phyloP scores from a whole-genome alignment of 2,329 filamentous ascomycete genomes.

The Chaetomiaceae sp. region DNA sequence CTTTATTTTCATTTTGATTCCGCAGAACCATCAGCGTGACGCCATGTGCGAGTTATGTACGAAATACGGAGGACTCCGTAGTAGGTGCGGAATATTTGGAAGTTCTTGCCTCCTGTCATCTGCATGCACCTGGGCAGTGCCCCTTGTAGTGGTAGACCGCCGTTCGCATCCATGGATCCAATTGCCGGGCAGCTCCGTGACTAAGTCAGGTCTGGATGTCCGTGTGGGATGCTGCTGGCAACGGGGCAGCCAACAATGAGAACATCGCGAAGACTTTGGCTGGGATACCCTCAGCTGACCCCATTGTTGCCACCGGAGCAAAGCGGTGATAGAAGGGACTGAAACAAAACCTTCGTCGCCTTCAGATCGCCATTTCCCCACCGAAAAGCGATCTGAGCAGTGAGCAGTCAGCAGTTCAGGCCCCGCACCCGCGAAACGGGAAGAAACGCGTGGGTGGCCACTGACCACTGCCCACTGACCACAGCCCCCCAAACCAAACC shows the following conservation, averaged over 20 bases:
- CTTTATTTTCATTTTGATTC: too few species aligned
- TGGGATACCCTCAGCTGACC: neutral
- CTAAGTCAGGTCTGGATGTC: neutral
- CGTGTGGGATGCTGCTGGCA: neutral
- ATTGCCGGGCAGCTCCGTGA: neutral
- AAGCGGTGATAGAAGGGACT: neutral
- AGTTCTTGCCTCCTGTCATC: neutral
- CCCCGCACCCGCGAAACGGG: neutral
- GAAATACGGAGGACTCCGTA: too few species aligned
- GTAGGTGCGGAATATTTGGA: too few species aligned
- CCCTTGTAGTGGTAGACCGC: too few species aligned
- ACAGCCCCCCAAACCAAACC: too few species aligned
- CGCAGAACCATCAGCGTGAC: too few species aligned
- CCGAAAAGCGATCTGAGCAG: neutral
- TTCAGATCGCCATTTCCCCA: slow-evolving; percentile 8
- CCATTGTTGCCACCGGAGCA: slow-evolving; percentile 4
- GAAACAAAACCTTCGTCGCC: slow-evolving; percentile 7
- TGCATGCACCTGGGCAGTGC: too few species aligned
- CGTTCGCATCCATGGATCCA: neutral
- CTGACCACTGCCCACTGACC: neutral
- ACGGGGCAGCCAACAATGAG: neutral
- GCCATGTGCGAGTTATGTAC: too few species aligned
- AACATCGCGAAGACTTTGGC: neutral
- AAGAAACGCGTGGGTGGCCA: slow-evolving; percentile 6
- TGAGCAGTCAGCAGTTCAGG: too few species aligned